phyloP scores from a whole-genome alignment of 2,329 filamentous ascomycete species.

The Nemania sp. region DNA sequence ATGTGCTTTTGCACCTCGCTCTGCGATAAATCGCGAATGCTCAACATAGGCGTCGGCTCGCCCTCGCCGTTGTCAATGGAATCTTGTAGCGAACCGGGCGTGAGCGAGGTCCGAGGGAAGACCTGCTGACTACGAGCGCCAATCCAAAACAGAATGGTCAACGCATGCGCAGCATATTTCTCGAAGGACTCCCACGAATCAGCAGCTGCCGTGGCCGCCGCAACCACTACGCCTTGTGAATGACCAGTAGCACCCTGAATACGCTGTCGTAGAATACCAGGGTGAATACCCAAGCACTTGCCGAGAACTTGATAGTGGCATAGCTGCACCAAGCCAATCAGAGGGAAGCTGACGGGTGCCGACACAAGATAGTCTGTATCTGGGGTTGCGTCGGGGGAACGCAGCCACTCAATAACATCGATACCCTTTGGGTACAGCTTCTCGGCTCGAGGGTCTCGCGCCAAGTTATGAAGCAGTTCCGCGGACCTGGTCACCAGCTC shows the following conservation, averaged over 20 bases:
- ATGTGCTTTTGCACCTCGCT: slow-evolving; percentile 94
- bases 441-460: slow-evolving; percentile 81
- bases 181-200: slow-evolving; percentile 93
- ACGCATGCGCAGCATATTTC: slow-evolving; percentile 74
- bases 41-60: slow-evolving; percentile 95
- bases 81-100: slow-evolving; percentile 87
- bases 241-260: slow-evolving; percentile 91
- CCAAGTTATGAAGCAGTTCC: slow-evolving; percentile 82
- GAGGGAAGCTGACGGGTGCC: slow-evolving; percentile 90
- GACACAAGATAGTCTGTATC: slow-evolving; percentile 94
- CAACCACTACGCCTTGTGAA: slow-evolving; percentile 94
- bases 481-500: slow-evolving; percentile 82
- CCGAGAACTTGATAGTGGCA: slow-evolving; percentile 95
- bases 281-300: slow-evolving; percentile 85
- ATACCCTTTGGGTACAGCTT: slow-evolving; percentile 98
- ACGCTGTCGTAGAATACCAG: slow-evolving; percentile 82
- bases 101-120: slow-evolving; percentile 92
- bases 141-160: slow-evolving; percentile 98
- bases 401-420: slow-evolving; percentile 92
- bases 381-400: slow-evolving; percentile 84
- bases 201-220: slow-evolving; percentile 86
- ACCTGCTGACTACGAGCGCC: slow-evolving; percentile 96
- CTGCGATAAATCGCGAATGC: slow-evolving; percentile 88
- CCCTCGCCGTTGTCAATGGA: slow-evolving; percentile 94
- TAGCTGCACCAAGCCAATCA: slow-evolving; percentile 95